Evolutionary conservation across 2,329 filamentous ascomycete genomes (phyloP), one percentile per base, ranked within the genome.

Genomic region (Amesomyces nigricolor): DNA sequence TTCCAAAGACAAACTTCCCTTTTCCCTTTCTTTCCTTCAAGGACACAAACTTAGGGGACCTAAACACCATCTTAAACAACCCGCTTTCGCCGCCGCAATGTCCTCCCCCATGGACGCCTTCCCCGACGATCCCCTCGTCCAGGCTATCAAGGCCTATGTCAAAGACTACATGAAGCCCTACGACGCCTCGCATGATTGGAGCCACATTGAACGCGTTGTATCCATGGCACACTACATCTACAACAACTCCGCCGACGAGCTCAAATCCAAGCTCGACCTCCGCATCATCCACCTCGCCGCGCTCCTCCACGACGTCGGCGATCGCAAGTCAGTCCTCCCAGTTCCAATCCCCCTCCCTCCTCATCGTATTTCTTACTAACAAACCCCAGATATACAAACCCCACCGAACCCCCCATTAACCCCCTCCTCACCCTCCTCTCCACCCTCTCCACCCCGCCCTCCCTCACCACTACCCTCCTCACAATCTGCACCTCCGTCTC

Each of bases 161-260:
- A 75, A 82, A 65, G 73, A 77, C 42, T 90, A 88, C 75, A 92
- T 91, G 86, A 76, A 81, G 45, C 77, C 81, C 60, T 89, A 89
- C 72, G 91, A 96, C 72, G 83, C 83, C 50, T 95, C 89, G 2
- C 91, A 96, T 74, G 89, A 95, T 74, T 95, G 89, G 75, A 76
- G 82, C 54, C 91, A 96, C 70, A 88, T 96, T 65, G 75, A 83
- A 60, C 86, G 91, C 51, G 91, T 96, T 19, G 73, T 91, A 19
- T 78, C 80, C n/a, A 80, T 94, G 37, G 82, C 90, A 6, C 81
- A 82, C 45, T 74, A 79, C 62, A 86, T 91, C 59, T 77, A 88
- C 56, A 66, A 75, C 47, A 68, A 71, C 40, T 79, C 84, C 51
- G 70, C 66, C 53, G 63, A 64, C 8, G 17, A 45, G 16, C 47